Percentiles rank a stretch among this genome's conserved stretches.
phyloP scores from a whole-genome alignment of 352 stramenopile genomes.

The Globisporangium ultimum region DNA sequence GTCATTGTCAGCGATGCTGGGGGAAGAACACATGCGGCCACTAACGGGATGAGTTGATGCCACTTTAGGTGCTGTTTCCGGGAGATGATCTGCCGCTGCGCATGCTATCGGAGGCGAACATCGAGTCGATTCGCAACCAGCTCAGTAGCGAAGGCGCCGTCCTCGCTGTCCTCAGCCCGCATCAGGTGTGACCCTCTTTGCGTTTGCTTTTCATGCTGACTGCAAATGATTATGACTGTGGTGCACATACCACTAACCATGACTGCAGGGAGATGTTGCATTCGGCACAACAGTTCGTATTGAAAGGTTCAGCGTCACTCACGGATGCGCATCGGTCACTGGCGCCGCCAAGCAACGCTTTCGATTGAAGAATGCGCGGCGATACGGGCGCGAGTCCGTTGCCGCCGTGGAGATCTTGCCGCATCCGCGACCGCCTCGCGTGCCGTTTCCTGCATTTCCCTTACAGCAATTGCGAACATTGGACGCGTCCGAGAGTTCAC shows the following conservation, averaged over 20 bases:
- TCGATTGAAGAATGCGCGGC: conserved; percentile 31
- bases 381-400: conserved; percentile 15
- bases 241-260: neutral
- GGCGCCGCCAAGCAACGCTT: conserved; percentile 69
- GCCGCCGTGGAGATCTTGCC: conserved; percentile 62
- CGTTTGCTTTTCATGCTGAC: neutral
- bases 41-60: too few species aligned
- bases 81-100: conserved; percentile 74
- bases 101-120: conserved; percentile 56
- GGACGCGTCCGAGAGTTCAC: neutral
- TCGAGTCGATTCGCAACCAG: conserved; percentile 43
- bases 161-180: conserved; percentile 51
- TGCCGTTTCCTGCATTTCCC: conserved; percentile 30
- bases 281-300: conserved; percentile 73
- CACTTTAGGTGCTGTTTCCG: conserved; percentile 73
- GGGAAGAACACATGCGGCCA: too few species aligned
- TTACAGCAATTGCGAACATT: conserved; percentile 10
- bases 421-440: conserved; percentile 28
- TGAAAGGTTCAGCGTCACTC: conserved; percentile 51
- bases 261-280: conserved; percentile 24
- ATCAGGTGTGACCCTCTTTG: conserved; percentile 28
- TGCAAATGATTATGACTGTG: neutral
- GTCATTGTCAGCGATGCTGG: too few species aligned
- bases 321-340: conserved; percentile 42
- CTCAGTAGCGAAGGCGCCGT: conserved; percentile 42